Evolutionary conservation across 208 protist species (phyloP).

Genomic region (Jaenimonas drosophilae): DNA sequence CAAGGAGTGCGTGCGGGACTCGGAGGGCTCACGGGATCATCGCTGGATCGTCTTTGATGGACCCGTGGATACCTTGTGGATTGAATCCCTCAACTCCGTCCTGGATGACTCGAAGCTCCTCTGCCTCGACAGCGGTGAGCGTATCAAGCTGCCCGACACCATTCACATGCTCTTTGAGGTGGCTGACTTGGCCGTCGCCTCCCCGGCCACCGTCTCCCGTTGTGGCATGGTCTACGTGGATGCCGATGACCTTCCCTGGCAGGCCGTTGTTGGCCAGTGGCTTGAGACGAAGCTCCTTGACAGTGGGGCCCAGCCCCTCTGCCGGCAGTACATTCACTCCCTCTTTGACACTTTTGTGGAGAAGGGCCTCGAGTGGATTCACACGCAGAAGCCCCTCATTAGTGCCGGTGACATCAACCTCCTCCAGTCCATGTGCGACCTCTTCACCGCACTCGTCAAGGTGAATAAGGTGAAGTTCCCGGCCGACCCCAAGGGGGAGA

Average conservation of each 20-base stretch:
- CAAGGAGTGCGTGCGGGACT: conserved; percentile 80
- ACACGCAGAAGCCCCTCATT: conserved; percentile 76
- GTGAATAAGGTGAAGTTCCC: conserved; percentile 66
- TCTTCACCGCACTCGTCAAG: conserved; percentile 83
- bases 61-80: conserved; percentile 98
- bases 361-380: conserved; percentile 85
- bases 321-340: conserved; percentile 73
- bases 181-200: conserved; percentile 94
- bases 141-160: conserved; percentile 94
- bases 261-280: conserved; percentile 88
- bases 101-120: conserved; percentile 98
- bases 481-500: conserved; percentile 49
- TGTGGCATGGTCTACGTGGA: conserved; percentile 98
- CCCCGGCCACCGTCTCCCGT: conserved; percentile 96
- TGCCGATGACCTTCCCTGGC: conserved; percentile 88
- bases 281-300: conserved; percentile 56
- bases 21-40: conserved; percentile 71
- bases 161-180: conserved; percentile 97
- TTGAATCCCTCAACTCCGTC: conserved; percentile 98
- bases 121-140: conserved; percentile 96
- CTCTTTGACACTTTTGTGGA: conserved; percentile 87
- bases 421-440: conserved; percentile 87
- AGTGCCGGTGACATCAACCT: conserved; percentile 87
- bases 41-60: conserved; percentile 98
- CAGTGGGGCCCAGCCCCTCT: conserved; percentile 36